phyloP scores from a whole-genome alignment of 2,329 filamentous ascomycete species.

The Colletotrichum echinochloae region DNA sequence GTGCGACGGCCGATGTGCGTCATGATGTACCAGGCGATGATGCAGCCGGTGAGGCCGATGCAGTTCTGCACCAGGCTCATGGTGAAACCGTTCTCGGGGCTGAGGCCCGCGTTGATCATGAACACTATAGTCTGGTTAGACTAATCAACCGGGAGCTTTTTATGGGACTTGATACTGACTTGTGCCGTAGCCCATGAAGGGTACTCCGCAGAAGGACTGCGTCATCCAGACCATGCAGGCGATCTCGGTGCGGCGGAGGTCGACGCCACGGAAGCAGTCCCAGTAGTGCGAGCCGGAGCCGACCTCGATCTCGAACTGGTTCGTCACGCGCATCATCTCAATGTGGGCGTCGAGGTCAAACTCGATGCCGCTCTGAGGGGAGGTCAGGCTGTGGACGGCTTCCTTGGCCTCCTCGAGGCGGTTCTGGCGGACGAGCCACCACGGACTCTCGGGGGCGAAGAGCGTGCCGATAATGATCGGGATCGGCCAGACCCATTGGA shows the following conservation, averaged over 20 bases:
- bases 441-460: constrained; percentile 45
- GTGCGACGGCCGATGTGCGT: constrained; percentile 54
- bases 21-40: constrained; percentile 55
- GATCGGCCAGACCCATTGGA: constrained; percentile 43
- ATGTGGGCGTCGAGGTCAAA: constrained; percentile 43
- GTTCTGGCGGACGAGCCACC: constrained; percentile 45
- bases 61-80: constrained; percentile 56
- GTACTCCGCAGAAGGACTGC: constrained; percentile 45
- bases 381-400: constrained; percentile 29
- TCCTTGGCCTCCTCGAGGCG: constrained; percentile 43
- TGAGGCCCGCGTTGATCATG: constrained; percentile 45
- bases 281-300: constrained; percentile 41
- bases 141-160: neutral
- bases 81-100: constrained; percentile 47
- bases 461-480: constrained; percentile 41
- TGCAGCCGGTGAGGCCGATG: constrained; percentile 57
- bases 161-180: neutral
- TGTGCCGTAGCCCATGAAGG: constrained; percentile 39
- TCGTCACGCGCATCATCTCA: constrained; percentile 47
- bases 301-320: constrained; percentile 48
- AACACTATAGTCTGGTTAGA: neutral
- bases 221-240: constrained; percentile 46
- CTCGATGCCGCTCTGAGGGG: constrained; percentile 41
- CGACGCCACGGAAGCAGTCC: constrained; percentile 43
- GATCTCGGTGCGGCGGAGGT: constrained; percentile 47